Conservation (phyloP, 2,329 filamentous ascomycete species). For the Verruconis gallopava region DNA sequence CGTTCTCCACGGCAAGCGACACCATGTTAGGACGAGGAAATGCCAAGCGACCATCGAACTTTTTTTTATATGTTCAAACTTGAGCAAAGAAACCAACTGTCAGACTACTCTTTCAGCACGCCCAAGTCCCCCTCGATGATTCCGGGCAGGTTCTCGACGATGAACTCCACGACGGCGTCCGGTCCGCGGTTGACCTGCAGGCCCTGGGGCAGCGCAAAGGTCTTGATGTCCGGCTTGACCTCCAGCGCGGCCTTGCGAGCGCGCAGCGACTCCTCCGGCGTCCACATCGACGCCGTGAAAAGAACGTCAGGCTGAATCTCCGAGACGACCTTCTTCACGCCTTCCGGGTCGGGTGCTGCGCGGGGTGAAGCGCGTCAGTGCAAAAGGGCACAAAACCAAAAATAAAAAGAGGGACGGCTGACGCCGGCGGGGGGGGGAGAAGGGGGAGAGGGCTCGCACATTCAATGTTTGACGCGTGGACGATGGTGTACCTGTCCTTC, state of each 20-base stretch:
- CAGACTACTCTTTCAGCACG: not conserved
- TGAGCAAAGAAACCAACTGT: no score
- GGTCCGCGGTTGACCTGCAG: slow-evolving; percentile 41
- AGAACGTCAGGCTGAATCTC: slow-evolving; percentile 10
- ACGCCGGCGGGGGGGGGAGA: not conserved
- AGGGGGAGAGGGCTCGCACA: slow-evolving; percentile 31
- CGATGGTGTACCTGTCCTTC: slow-evolving; percentile 50
- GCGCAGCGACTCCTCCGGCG: slow-evolving; percentile 33
- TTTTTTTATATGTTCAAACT: no score
- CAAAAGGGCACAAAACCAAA: no score
- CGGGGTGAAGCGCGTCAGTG: no score
- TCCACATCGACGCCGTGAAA: slow-evolving; percentile 45
- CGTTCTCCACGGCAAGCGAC: no score
- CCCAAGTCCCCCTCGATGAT: slow-evolving; percentile 5
- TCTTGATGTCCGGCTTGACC: slow-evolving; percentile 36
- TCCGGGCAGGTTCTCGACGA: slow-evolving; percentile 22
- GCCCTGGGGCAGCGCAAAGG: slow-evolving; percentile 40
- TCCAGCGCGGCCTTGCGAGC: slow-evolving; percentile 28
- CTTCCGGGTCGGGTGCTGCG: slow-evolving; percentile 1
- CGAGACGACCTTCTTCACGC: not conserved
- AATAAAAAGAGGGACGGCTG: no score
- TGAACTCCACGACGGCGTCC: slow-evolving; percentile 42
- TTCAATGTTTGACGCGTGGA: slow-evolving; percentile 48
- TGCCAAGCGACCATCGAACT: no score
- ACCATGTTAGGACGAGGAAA: no score